phyloP scores from a whole-genome alignment of 495 filamentous ascomycete species.

The Aspergillus funiculosus region DNA sequence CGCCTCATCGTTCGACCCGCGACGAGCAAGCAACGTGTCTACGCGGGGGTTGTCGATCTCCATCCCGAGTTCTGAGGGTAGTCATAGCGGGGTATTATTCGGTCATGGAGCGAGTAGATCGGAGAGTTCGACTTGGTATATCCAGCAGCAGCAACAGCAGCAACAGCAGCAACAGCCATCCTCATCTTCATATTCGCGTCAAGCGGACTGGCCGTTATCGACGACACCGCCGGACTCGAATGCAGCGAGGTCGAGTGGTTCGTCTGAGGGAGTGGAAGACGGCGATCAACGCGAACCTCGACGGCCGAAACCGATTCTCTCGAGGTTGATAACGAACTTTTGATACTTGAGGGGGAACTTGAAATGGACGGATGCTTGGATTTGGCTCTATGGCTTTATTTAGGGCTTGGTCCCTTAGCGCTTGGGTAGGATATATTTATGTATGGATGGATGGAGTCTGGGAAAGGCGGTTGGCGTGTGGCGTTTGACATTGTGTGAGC shows the following conservation, averaged over 20 bases:
- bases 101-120: not conserved
- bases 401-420: no score
- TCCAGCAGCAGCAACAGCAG: not conserved
- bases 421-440: no score
- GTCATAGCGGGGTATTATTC: no score
- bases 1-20: conserved; percentile 2
- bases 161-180: not conserved
- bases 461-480: no score
- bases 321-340: conserved; percentile 39
- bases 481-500: no score
- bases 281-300: conserved; percentile 16
- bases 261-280: not conserved
- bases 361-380: no score
- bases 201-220: not conserved
- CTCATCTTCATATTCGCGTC: not conserved
- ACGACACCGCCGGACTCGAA: not conserved
- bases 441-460: no score
- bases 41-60: not conserved
- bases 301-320: conserved; percentile 36
- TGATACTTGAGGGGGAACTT: conserved; percentile 11
- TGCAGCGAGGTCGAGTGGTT: not conserved
- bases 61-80: not conserved
- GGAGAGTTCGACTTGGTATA: not conserved
- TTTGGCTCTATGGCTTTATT: no score
- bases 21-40: not conserved